A percentile compares a stretch with the other conserved stretches of the same genome.
phyloP scores from a whole-genome alignment of 2,329 filamentous ascomycete species.

The Verticillium tricorpus region DNA sequence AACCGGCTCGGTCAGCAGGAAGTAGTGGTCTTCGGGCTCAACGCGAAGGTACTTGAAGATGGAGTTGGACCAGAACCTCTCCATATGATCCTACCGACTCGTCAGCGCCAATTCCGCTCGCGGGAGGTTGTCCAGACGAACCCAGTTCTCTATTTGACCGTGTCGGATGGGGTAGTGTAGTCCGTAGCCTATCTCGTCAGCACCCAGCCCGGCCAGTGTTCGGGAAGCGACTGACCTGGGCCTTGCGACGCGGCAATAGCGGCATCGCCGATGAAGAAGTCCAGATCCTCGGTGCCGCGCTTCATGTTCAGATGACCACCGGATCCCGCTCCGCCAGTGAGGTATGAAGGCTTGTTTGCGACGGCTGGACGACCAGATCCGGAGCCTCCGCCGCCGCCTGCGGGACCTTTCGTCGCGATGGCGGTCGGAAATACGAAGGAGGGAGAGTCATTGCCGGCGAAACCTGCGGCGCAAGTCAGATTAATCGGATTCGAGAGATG shows the following conservation, averaged over 20 bases:
- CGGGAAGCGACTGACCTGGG: slow-evolving; percentile 54
- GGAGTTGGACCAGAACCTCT: slow-evolving; percentile 99
- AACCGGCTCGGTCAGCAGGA: slow-evolving; percentile 95
- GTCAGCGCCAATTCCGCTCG: slow-evolving; percentile 19
- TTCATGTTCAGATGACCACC: slow-evolving; percentile 82
- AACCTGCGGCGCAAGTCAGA: slow-evolving; percentile 54
- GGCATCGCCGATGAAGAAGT: slow-evolving; percentile 99
- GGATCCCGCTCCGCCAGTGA: slow-evolving; percentile 84
- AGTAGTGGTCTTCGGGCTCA: slow-evolving; percentile 98
- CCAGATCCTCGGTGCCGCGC: slow-evolving; percentile 93
- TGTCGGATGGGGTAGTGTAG: slow-evolving; percentile 97
- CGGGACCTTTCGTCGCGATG: slow-evolving; percentile 86
- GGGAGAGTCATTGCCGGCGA: slow-evolving; percentile 97
- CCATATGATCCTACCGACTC: slow-evolving; percentile 81
- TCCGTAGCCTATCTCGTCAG: slow-evolving; percentile 65
- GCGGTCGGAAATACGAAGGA: slow-evolving; percentile 99
- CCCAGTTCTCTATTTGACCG: slow-evolving; percentile 98
- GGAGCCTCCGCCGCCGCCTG: slow-evolving; percentile 66
- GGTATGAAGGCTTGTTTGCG: slow-evolving; percentile 90
- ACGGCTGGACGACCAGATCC: slow-evolving; percentile 87
- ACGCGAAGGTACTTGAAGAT: slow-evolving; percentile 99
- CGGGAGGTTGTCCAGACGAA: slow-evolving; percentile 35
- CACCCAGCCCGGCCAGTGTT: neutral
- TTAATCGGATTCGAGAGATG: slow-evolving; percentile 13
- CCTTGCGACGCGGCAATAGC: slow-evolving; percentile 79